Conservation (phyloP, 129 eudicot genomes). For the Escallonia rubra region DNA sequence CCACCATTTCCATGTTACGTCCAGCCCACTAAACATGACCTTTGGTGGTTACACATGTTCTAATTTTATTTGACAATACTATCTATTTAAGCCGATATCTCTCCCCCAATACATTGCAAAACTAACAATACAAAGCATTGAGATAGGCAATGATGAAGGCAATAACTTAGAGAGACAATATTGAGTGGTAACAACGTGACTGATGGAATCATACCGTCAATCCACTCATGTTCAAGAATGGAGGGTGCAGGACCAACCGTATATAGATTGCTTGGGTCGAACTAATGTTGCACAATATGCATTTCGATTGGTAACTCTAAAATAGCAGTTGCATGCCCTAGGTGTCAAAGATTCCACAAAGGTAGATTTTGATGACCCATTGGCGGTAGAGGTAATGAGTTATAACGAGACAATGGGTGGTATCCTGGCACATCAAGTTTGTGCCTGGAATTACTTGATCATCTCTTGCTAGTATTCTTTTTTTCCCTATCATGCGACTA, state of each 20-base stretch:
- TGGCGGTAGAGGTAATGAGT: slow-evolving; percentile 64
- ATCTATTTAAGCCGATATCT: slow-evolving; percentile 11
- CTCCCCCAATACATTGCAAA: slow-evolving; percentile 24
- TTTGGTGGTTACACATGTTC: too few species aligned
- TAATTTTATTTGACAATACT: too few species aligned
- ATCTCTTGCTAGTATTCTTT: too few species aligned
- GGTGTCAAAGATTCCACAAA: slow-evolving; percentile 41
- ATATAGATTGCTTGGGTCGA: slow-evolving; percentile 76
- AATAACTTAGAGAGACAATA: slow-evolving; percentile 20
- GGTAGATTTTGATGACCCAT: slow-evolving; percentile 68
- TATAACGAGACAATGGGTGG: slow-evolving; percentile 82
- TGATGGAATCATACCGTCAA: slow-evolving; percentile 22
- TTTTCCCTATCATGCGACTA: too few species aligned
- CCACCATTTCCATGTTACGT: too few species aligned
- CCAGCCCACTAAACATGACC: too few species aligned
- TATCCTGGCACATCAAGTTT: slow-evolving; percentile 79
- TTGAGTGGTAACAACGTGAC: slow-evolving; percentile 20
- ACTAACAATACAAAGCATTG: slow-evolving; percentile 19
- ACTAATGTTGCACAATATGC: slow-evolving; percentile 90
- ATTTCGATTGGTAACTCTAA: slow-evolving; percentile 71
- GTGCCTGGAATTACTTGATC: slow-evolving; percentile 12
- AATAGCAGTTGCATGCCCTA: slow-evolving; percentile 54
- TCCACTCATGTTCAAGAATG: slow-evolving; percentile 53
- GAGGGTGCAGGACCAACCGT: slow-evolving; percentile 74
- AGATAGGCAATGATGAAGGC: slow-evolving; percentile 30